These are phyloP conservation scores for Harringtonia lauricola DNA, from an alignment of 2,329 filamentous ascomycete genomes.

Conservation along the genomic window DNA sequence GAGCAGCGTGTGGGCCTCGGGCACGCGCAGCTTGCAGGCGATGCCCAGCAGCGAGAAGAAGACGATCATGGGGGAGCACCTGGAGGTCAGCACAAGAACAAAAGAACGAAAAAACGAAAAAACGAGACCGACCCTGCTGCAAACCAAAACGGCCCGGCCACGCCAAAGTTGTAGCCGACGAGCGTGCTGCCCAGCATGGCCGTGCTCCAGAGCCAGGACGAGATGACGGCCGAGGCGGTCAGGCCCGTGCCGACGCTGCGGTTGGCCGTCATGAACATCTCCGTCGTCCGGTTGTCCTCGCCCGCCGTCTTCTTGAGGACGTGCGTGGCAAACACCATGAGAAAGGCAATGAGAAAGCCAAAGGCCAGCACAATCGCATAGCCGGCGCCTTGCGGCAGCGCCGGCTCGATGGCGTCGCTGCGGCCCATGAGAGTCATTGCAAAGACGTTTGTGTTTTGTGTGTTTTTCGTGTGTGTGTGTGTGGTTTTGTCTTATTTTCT, in stretches of 20 bases:
- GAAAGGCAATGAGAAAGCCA: constrained; percentile 29
- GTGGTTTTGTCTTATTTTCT: too few species aligned
- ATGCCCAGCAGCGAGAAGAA: constrained; percentile 25
- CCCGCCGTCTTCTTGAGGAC: constrained; percentile 30
- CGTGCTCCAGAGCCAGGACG: constrained; percentile 30
- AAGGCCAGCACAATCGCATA: constrained; percentile 28
- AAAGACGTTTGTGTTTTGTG: too few species aligned
- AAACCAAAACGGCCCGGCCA: constrained; percentile 7
- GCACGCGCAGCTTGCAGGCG: constrained; percentile 28
- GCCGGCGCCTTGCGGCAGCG: constrained; percentile 9
- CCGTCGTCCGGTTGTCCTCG: constrained; percentile 31
- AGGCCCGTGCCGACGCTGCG: constrained; percentile 19
- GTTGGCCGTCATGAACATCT: constrained; percentile 30
- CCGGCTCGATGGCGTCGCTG: too few species aligned
- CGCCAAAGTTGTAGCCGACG: constrained; percentile 17
- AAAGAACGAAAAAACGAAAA: too few species aligned
- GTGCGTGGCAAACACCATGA: constrained; percentile 26
- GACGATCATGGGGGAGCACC: too few species aligned
- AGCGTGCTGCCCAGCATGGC: constrained; percentile 24
- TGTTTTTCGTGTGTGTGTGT: too few species aligned
- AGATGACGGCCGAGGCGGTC: constrained; percentile 20
- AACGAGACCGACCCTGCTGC: background rate
- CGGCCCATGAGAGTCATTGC: too few species aligned
- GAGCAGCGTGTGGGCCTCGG: constrained; percentile 28
- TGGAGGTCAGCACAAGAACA: too few species aligned